Conservation (phyloP, 805 yeast genomes). For the Lipomyces japonicus region DNA sequence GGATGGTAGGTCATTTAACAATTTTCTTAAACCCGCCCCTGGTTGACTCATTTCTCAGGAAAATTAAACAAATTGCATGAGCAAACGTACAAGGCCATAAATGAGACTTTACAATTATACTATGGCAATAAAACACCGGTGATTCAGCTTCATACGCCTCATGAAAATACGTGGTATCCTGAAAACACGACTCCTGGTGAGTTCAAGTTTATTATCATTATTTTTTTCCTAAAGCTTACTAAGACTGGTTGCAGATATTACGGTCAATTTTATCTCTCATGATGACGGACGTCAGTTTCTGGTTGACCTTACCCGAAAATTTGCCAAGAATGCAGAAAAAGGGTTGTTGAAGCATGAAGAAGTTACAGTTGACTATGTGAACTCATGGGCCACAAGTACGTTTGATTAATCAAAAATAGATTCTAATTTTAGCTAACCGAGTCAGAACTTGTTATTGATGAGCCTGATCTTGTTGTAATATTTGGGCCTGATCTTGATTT, state of each 20-base stretch:
- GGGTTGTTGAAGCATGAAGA: constrained; percentile 61
- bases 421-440: not conserved
- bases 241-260: constrained; percentile 48
- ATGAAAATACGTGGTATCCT: constrained; percentile 6
- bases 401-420: not conserved
- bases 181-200: constrained; percentile 15
- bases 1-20: constrained; percentile 47
- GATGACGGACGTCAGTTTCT: constrained; percentile 88
- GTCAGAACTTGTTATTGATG: constrained; percentile 74
- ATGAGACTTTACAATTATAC: constrained; percentile 16
- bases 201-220: not conserved
- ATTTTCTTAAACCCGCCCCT: not conserved
- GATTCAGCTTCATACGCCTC: constrained; percentile 16
- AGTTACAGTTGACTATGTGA: constrained; percentile 69
- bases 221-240: not conserved
- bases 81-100: constrained; percentile 13
- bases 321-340: constrained; percentile 67
- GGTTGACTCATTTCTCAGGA: constrained; percentile 1
- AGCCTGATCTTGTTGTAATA: constrained; percentile 81
- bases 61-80: constrained; percentile 15
- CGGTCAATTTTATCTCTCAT: constrained; percentile 61
- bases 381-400: constrained; percentile 42
- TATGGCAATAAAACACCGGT: constrained; percentile 17
- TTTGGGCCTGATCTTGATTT: constrained; percentile 86
- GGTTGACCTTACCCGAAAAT: constrained; percentile 79